Conservation (phyloP, 306 rosid species). For the Ammopiptanthus mongolicus region DNA sequence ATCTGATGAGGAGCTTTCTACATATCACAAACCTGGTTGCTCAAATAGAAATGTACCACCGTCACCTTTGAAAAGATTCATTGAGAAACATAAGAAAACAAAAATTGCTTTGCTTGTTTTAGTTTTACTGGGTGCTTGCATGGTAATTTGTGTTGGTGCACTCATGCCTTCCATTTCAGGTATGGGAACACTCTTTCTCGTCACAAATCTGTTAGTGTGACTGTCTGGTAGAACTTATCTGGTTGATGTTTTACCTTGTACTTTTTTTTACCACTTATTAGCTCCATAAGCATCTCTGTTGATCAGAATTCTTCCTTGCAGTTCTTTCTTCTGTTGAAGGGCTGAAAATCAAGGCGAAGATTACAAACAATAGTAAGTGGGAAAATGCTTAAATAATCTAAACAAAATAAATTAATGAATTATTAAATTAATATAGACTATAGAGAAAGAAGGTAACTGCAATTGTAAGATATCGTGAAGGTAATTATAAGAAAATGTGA, state of each 20-base stretch:
- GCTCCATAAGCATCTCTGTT: conserved; percentile 22
- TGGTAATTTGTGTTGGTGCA: conserved; percentile 66
- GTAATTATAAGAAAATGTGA: background rate
- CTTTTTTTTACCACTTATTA: background rate
- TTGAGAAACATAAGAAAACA: conserved; percentile 62
- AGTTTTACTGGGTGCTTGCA: conserved; percentile 76
- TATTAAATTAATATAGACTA: background rate
- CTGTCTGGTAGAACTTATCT: background rate
- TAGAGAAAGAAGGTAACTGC: background rate
- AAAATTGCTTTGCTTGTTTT: conserved; percentile 55
- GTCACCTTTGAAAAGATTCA: conserved; percentile 50
- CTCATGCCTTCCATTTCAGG: conserved; percentile 80
- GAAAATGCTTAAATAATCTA: background rate
- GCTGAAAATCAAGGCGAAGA: conserved; percentile 44
- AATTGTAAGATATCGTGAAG: background rate
- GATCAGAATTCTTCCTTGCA: conserved; percentile 43
- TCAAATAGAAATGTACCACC: conserved; percentile 41
- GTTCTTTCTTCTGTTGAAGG: conserved; percentile 74
- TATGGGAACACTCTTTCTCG: conserved; percentile 25
- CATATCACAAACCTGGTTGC: conserved; percentile 46
- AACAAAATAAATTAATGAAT: background rate
- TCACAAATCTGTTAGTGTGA: background rate
- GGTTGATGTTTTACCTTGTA: conserved; percentile 8
- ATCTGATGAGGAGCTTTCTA: conserved; percentile 83
- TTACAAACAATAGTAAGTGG: conserved; percentile 47